Conservation (phyloP, 148 eudicot species). For the Suaeda aralocaspica region DNA sequence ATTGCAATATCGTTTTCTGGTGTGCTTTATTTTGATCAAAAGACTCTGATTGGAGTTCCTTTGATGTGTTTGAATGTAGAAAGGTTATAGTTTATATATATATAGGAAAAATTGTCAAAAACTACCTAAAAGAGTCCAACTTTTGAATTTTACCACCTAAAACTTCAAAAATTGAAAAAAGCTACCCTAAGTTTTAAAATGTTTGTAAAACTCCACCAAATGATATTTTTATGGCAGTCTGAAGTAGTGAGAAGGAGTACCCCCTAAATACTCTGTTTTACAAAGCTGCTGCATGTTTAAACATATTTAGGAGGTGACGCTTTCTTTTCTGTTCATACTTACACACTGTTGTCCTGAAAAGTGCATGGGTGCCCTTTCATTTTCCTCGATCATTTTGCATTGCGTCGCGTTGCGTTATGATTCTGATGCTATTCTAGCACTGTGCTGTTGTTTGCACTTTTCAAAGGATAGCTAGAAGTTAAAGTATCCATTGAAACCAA, state of each 20-base stretch:
- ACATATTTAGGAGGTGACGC: neutral
- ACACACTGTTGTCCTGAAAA: neutral
- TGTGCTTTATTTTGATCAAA: neutral
- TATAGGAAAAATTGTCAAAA: too few relatives aligned
- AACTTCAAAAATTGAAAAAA: too few relatives aligned
- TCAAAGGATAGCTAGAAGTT: neutral
- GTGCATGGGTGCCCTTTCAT: neutral
- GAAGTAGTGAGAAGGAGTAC: too few relatives aligned
- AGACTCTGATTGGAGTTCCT: neutral
- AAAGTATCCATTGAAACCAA: neutral
- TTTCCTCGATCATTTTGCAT: neutral
- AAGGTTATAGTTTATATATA: neutral
- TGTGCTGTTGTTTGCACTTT: neutral
- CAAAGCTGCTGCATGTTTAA: neutral
- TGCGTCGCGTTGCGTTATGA: neutral
- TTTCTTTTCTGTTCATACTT: neutral
- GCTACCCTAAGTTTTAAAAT: too few relatives aligned
- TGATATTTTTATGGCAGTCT: too few relatives aligned
- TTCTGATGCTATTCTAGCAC: neutral
- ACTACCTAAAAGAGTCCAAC: too few relatives aligned
- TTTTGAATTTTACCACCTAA: too few relatives aligned
- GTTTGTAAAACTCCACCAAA: too few relatives aligned
- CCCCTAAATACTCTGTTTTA: neutral
- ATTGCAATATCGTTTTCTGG: neutral
- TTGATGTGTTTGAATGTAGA: neutral